A percentile compares a stretch with the other conserved stretches of the same genome.
phyloP scores from a whole-genome alignment of 2,329 filamentous ascomycete species.

The Diaporthe sp. region DNA sequence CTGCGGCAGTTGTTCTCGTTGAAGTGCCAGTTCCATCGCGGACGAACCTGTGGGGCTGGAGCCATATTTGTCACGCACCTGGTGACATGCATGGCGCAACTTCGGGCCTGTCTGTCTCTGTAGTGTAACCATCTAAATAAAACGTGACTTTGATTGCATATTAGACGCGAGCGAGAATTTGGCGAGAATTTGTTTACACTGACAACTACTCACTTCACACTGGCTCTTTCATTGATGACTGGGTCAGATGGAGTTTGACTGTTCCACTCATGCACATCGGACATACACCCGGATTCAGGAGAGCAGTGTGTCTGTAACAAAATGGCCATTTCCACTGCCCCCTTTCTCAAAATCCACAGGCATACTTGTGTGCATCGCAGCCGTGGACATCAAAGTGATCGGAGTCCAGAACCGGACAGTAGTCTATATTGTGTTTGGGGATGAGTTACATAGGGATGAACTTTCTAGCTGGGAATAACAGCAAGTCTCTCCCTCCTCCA shows the following conservation, averaged over 20 bases:
- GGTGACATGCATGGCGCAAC: constrained; percentile 17
- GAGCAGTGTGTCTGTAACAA: constrained; percentile 13
- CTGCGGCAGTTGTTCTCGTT: not conserved
- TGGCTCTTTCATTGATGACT: not conserved
- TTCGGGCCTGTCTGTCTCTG: not conserved
- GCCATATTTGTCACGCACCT: constrained; percentile 7
- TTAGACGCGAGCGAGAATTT: not conserved
- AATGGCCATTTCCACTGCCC: constrained; percentile 3
- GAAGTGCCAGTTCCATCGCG: not conserved
- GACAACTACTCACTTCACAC: not conserved
- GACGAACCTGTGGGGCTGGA: constrained; percentile 19
- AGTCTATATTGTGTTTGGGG: not conserved
- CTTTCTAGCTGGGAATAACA: not conserved
- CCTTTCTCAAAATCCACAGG: constrained; percentile 1
- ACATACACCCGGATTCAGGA: not conserved
- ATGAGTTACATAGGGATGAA: not conserved
- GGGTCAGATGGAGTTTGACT: not conserved
- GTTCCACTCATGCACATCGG: not conserved
- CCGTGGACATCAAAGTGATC: not conserved
- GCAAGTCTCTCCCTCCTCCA: not conserved
- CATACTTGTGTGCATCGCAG: not conserved
- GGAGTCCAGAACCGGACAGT: not conserved
- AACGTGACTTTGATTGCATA: not conserved
- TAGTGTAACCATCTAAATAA: not conserved
- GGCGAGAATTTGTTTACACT: not conserved